Conservation (phyloP, 768 basidiomycete genomes). For the Amanita subjunquillea region DNA sequence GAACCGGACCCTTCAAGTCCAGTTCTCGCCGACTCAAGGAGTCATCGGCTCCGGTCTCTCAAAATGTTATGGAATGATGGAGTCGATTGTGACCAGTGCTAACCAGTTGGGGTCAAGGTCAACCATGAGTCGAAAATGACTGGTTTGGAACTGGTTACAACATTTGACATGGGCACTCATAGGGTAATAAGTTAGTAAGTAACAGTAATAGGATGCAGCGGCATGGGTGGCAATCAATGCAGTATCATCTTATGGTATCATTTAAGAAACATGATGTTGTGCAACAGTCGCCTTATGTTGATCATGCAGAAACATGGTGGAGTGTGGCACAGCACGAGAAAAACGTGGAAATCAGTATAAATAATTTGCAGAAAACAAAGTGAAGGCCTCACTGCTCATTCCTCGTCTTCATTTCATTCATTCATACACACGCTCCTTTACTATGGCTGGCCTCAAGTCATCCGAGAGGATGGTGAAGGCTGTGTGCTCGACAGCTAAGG, state of each 20-base stretch:
- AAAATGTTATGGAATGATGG: background rate
- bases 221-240: background rate
- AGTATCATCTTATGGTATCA: no score
- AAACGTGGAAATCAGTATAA: background rate
- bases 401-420: background rate
- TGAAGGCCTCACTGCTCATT: background rate
- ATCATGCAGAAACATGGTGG: background rate
- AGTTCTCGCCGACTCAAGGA: background rate
- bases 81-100: background rate
- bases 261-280: no score
- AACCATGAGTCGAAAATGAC: background rate
- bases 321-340: background rate
- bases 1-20: background rate
- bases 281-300: no score
- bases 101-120: background rate
- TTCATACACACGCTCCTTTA: background rate
- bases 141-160: background rate
- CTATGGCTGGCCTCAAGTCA: background rate
- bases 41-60: background rate
- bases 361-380: background rate
- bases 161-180: no score
- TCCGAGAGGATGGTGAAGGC: background rate
- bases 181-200: no score
- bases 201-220: no score
- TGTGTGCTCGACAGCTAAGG: background rate